phyloP scores from a whole-genome alignment of 768 basidiomycete species.

The Lentinula edodes region DNA sequence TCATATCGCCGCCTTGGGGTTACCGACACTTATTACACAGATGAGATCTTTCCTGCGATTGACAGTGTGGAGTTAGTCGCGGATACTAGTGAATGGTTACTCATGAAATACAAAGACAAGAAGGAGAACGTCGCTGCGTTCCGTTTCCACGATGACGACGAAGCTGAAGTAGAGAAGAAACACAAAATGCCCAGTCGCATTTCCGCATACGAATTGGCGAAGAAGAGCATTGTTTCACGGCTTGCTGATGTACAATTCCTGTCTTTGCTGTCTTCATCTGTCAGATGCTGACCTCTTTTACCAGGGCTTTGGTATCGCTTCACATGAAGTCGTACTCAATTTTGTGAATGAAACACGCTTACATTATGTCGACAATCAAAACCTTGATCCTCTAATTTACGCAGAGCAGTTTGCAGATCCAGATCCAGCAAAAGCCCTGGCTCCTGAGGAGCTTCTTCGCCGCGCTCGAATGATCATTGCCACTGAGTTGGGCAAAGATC shows the following conservation, averaged over 20 bases:
- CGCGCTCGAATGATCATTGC: constrained; percentile 80
- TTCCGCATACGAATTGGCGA: constrained; percentile 79
- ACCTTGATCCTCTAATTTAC: constrained; percentile 68
- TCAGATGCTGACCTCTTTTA: constrained; percentile 5
- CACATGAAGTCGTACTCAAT: constrained; percentile 83
- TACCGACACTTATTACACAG: constrained; percentile 72
- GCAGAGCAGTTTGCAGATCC: constrained; percentile 85
- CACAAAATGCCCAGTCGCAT: constrained; percentile 80
- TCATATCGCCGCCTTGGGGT: constrained; percentile 67
- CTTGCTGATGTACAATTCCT: constrained; percentile 65
- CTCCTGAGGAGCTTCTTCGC: constrained; percentile 63
- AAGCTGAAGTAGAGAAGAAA: constrained; percentile 44
- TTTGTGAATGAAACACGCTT: constrained; percentile 56
- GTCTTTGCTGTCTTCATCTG: neutral
- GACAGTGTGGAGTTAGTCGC: constrained; percentile 86
- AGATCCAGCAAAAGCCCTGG: constrained; percentile 49
- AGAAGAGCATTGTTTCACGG: constrained; percentile 70
- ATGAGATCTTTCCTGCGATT: constrained; percentile 57
- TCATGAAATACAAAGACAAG: constrained; percentile 75
- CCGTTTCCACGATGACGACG: constrained; percentile 69
- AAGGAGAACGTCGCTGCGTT: constrained; percentile 59
- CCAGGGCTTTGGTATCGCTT: constrained; percentile 80
- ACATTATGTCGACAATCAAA: constrained; percentile 77
- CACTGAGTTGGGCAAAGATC: constrained; percentile 91
- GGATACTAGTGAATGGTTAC: constrained; percentile 88